phyloP scores from a whole-genome alignment of 768 basidiomycete genomes.

The Solioccasus polychromus region DNA sequence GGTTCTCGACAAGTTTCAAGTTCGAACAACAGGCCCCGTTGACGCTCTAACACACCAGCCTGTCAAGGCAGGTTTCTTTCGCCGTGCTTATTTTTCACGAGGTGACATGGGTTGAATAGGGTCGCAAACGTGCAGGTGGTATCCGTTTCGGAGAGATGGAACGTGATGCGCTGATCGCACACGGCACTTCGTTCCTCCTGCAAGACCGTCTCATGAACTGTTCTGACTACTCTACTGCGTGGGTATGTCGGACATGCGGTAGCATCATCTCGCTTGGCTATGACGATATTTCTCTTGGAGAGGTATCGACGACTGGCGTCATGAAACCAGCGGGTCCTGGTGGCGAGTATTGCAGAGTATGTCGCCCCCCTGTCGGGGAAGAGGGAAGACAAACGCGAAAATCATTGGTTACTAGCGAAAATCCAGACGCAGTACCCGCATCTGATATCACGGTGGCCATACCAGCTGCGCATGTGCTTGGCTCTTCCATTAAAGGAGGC shows the following conservation, averaged over 20 bases:
- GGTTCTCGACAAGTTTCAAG: conserved; percentile 99
- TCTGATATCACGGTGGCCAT: conserved; percentile 64
- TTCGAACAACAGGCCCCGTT: conserved; percentile 95
- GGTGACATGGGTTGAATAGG: conserved; percentile 44
- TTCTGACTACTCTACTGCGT: conserved; percentile 98
- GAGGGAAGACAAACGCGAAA: conserved; percentile 61
- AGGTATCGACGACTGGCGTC: conserved; percentile 47
- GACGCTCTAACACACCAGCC: conserved; percentile 96
- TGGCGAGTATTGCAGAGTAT: conserved; percentile 96
- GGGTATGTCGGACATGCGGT: conserved; percentile 97
- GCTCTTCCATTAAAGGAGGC: conserved; percentile 58
- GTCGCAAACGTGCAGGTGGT: conserved; percentile 96
- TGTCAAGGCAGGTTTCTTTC: conserved; percentile 68
- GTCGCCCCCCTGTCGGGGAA: conserved; percentile 67
- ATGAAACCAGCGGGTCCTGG: conserved; percentile 66
- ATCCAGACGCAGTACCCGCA: conserved; percentile 37
- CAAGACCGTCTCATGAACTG: conserved; percentile 99
- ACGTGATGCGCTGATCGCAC: conserved; percentile 96
- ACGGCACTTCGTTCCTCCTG: conserved; percentile 96
- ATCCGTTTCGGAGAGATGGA: conserved; percentile 99
- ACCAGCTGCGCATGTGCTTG: conserved; percentile 64
- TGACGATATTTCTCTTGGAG: conserved; percentile 79
- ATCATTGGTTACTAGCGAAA: conserved; percentile 55
- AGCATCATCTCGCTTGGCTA: conserved; percentile 95
- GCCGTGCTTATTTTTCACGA: neutral